phyloP scores from a whole-genome alignment of 306 rosid genomes.

The Acmispon strigosus region DNA sequence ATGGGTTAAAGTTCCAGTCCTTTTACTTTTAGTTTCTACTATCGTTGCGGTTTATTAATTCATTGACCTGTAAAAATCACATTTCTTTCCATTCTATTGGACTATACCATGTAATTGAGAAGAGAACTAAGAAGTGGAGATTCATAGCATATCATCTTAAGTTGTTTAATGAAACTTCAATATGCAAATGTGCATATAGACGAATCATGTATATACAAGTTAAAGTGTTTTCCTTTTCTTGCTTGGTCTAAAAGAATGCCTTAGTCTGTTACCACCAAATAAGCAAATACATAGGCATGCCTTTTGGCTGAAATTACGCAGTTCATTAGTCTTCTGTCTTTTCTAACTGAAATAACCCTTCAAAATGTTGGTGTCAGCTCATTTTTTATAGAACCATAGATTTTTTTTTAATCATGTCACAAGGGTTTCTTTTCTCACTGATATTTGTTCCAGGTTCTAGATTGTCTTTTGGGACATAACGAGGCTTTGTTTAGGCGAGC shows the following conservation, averaged over 20 bases:
- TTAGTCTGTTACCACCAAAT: not conserved
- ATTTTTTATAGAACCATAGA: not conserved
- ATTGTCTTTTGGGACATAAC: slow-evolving; percentile 73
- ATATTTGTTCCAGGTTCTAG: slow-evolving; percentile 60
- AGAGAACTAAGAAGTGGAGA: not conserved
- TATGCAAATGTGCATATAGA: not conserved
- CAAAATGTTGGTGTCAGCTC: not conserved
- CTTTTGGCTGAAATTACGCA: slow-evolving; percentile 2
- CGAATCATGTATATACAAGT: not conserved
- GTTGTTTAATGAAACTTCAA: not conserved
- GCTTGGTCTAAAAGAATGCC: not conserved
- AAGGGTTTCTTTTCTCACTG: not conserved
- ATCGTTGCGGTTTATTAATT: not conserved
- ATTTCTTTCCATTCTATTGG: not conserved
- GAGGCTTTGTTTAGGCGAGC: slow-evolving; percentile 92
- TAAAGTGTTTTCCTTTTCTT: not conserved
- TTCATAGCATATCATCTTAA: not conserved
- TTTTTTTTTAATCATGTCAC: not conserved
- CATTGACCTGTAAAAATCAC: not conserved
- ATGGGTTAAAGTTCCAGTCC: not conserved
- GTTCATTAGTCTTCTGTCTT: not conserved
- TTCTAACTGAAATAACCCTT: not conserved
- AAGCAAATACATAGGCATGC: not conserved
- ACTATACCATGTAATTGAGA: not conserved
- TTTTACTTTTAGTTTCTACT: not conserved